phyloP scores from a whole-genome alignment of 1,284 basidiomycete genomes.

The Retiboletus fuscus region DNA sequence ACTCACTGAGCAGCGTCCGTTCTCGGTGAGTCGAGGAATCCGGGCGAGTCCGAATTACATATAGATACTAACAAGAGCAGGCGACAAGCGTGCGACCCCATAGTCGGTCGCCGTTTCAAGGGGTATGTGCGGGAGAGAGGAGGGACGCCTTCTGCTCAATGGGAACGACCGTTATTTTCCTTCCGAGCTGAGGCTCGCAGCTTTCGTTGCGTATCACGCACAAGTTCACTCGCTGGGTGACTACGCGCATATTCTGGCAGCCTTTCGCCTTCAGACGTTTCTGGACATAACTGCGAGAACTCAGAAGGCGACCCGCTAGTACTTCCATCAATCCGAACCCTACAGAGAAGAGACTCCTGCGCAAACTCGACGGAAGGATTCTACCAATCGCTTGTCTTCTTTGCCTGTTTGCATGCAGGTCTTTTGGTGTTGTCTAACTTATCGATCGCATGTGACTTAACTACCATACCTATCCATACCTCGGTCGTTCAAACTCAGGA shows the following conservation, averaged over 20 bases:
- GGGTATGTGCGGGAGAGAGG: too few relatives aligned
- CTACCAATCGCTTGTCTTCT: constrained; percentile 77
- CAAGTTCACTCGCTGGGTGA: not conserved
- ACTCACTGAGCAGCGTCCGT: too few relatives aligned
- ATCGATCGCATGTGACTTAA: not conserved
- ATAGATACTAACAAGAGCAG: too few relatives aligned
- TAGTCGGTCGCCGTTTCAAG: too few relatives aligned
- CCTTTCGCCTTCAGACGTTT: constrained; percentile 20
- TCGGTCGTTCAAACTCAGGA: constrained; percentile 80
- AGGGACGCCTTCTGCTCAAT: too few relatives aligned
- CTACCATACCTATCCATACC: constrained; percentile 56
- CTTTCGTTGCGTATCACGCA: not conserved
- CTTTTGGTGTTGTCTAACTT: constrained; percentile 14
- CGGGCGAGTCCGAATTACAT: too few relatives aligned
- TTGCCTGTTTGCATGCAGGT: constrained; percentile 80
- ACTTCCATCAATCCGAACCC: constrained; percentile 27
- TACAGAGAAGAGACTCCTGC: constrained; percentile 69
- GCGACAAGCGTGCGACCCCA: too few relatives aligned
- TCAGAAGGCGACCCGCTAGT: constrained; percentile 42
- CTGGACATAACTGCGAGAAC: constrained; percentile 16
- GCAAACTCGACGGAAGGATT: constrained; percentile 75
- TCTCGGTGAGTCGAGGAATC: too few relatives aligned
- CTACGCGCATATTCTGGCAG: constrained; percentile 18
- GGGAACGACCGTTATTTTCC: too few relatives aligned
- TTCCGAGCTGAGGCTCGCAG: too few relatives aligned